These are phyloP conservation scores for Nissolia schottii DNA, from an alignment of 306 rosid genomes.

Conservation along the genomic window DNA sequence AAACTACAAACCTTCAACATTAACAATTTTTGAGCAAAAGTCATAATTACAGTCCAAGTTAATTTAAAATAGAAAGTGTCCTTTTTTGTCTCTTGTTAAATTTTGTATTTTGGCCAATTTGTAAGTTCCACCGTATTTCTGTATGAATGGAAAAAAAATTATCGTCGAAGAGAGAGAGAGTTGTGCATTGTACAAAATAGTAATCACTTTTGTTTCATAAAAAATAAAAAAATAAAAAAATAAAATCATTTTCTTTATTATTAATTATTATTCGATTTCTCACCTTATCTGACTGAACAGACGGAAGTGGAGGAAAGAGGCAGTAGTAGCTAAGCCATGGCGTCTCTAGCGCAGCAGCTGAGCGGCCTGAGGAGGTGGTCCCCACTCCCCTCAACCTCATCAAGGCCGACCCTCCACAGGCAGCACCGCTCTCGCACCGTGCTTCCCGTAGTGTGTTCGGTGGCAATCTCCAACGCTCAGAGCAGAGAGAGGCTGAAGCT, in stretches of 20 bases:
- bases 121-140: too few relatives aligned
- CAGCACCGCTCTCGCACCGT: neutral
- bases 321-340: slow-evolving; percentile 21
- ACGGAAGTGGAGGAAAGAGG: neutral
- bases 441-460: slow-evolving; percentile 41
- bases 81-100: too few relatives aligned
- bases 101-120: too few relatives aligned
- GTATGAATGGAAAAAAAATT: too few relatives aligned
- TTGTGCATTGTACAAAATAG: too few relatives aligned
- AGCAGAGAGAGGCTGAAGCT: slow-evolving; percentile 54
- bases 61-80: too few relatives aligned
- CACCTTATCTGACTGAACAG: neutral
- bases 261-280: neutral
- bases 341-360: slow-evolving; percentile 58
- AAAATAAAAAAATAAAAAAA: neutral
- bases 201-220: too few relatives aligned
- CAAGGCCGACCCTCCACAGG: neutral
- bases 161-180: too few relatives aligned
- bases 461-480: slow-evolving; percentile 50
- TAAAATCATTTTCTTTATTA: too few relatives aligned
- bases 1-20: too few relatives aligned
- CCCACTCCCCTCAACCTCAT: slow-evolving; percentile 17
- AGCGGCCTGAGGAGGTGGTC: slow-evolving; percentile 50
- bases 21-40: too few relatives aligned
- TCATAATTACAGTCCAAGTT: too few relatives aligned